Percentiles rank a stretch among this genome's conserved stretches.
These are phyloP conservation scores for Suillus placidus DNA, from an alignment of 768 basidiomycete species.

Conservation along the genomic window DNA sequence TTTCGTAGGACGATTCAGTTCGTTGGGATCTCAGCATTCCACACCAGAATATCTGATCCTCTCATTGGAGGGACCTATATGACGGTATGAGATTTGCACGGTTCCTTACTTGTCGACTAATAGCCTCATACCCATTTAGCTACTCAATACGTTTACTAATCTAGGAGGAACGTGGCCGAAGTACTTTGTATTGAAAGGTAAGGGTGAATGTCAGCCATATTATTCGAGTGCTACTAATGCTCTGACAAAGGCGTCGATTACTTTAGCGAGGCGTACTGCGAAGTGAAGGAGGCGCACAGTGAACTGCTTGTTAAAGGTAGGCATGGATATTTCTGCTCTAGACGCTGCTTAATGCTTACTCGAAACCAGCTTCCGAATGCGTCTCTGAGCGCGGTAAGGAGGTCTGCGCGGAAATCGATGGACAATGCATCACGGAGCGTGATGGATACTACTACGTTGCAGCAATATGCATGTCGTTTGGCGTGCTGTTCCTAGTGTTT, in stretches of 20 bases:
- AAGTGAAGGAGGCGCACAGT: slow-evolving; percentile 59
- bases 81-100: slow-evolving; percentile 66
- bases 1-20: slow-evolving; percentile 89
- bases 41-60: slow-evolving; percentile 94
- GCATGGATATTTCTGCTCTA: slow-evolving; percentile 13
- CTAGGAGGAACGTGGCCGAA: slow-evolving; percentile 98
- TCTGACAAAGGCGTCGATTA: slow-evolving; percentile 72
- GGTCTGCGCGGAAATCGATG: slow-evolving; percentile 71
- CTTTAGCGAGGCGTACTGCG: slow-evolving; percentile 84
- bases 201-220: slow-evolving; percentile 7
- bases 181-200: slow-evolving; percentile 92
- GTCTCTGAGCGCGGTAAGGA: slow-evolving; percentile 90
- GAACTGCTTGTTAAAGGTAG: slow-evolving; percentile 59
- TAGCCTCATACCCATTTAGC: slow-evolving; percentile 44
- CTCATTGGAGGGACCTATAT: slow-evolving; percentile 98
- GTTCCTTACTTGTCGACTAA: slow-evolving; percentile 8
- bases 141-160: slow-evolving; percentile 94
- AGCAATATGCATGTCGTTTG: slow-evolving; percentile 74
- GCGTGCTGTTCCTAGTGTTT: slow-evolving; percentile 68
- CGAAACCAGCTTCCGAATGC: slow-evolving; percentile 73
- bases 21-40: slow-evolving; percentile 98
- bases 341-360: slow-evolving; percentile 14
- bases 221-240: slow-evolving; percentile 14
- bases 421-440: slow-evolving; percentile 77
- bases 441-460: slow-evolving; percentile 95